Percentiles rank a stretch among this genome's conserved stretches.
These are phyloP conservation scores for Paramecium sexaurelia DNA, from an alignment of 73 alveolate species.

Conservation along the genomic window DNA sequence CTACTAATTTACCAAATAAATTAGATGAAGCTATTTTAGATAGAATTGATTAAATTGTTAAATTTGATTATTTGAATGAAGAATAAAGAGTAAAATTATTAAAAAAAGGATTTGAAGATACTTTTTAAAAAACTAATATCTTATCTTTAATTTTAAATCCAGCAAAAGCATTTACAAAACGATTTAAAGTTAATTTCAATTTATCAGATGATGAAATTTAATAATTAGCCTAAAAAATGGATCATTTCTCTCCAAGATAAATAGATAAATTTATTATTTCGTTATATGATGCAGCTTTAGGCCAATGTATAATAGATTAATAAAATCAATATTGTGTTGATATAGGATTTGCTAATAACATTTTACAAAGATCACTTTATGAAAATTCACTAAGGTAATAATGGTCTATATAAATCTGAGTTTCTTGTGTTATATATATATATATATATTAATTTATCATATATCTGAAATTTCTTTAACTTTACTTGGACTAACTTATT, in stretches of 20 bases:
- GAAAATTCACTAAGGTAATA: background rate
- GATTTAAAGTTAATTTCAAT: background rate
- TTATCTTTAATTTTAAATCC: constrained; percentile 43
- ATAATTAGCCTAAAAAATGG: constrained; percentile 75
- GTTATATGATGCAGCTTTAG: constrained; percentile 86
- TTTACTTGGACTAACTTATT: constrained; percentile 29
- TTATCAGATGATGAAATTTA: constrained; percentile 39
- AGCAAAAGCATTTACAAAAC: background rate
- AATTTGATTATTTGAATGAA: constrained; percentile 77
- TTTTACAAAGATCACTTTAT: background rate
- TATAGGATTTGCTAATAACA: background rate
- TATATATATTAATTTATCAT: background rate
- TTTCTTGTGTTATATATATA: constrained; percentile 8
- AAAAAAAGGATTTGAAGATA: constrained; percentile 26
- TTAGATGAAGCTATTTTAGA: constrained; percentile 88
- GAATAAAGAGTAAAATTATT: constrained; percentile 71
- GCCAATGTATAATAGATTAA: background rate
- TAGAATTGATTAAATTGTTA: constrained; percentile 82
- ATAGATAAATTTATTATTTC: constrained; percentile 80
- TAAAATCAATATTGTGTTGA: background rate
- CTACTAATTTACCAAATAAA: constrained; percentile 81
- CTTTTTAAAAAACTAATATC: background rate
- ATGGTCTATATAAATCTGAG: constrained; percentile 1
- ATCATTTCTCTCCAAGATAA: constrained; percentile 88
- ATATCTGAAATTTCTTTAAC: background rate